These are phyloP conservation scores for Termitomyces sp. DNA, from an alignment of 768 basidiomycete species.

Conservation along the genomic window DNA sequence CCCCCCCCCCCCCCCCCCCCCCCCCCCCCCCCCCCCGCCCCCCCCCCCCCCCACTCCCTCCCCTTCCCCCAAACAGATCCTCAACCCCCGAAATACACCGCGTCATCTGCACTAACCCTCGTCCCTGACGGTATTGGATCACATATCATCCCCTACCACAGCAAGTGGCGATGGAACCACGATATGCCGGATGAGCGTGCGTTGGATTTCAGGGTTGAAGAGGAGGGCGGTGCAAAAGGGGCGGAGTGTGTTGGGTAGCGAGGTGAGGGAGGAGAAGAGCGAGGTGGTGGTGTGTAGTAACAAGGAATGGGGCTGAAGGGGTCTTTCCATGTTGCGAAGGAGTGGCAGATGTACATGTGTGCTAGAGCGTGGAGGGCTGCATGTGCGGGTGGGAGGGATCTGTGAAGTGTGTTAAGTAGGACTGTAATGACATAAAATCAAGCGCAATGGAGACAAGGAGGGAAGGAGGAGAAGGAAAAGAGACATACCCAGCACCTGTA, in stretches of 20 bases:
- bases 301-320: slow-evolving; percentile 40
- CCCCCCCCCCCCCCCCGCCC: slow-evolving; percentile 29
- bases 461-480: no score
- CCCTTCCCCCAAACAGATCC: slow-evolving; percentile 37
- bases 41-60: slow-evolving; percentile 20
- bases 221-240: slow-evolving; percentile 31
- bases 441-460: no score
- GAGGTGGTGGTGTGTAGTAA: slow-evolving; percentile 53
- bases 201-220: slow-evolving; percentile 33
- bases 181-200: slow-evolving; percentile 71
- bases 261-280: slow-evolving; percentile 36
- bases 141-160: slow-evolving; percentile 62
- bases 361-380: slow-evolving; percentile 74
- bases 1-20: slow-evolving; percentile 47
- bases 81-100: slow-evolving; percentile 73
- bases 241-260: slow-evolving; percentile 32
- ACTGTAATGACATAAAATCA: no score
- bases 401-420: no score
- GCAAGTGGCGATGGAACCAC: slow-evolving; percentile 63
- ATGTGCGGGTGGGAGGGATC: slow-evolving; percentile 36
- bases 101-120: slow-evolving; percentile 59
- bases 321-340: slow-evolving; percentile 80
- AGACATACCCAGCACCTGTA: slow-evolving; percentile 54
- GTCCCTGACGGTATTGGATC: slow-evolving; percentile 83
- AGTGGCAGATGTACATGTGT: slow-evolving; percentile 83